phyloP scores from a whole-genome alignment of 257 asterid genomes.

The Cruciata laevipes region DNA sequence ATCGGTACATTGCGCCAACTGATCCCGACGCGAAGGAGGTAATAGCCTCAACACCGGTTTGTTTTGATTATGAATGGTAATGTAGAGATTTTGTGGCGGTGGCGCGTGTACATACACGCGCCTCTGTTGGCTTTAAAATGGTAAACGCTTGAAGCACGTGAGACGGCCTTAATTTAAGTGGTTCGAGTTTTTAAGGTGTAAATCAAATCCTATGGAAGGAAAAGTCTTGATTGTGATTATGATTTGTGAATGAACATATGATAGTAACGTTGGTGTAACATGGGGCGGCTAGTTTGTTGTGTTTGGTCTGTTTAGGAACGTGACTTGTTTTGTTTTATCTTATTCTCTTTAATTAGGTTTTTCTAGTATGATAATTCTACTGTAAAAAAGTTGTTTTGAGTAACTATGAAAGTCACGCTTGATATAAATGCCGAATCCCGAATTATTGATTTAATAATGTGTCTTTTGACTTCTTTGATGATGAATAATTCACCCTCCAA shows the following conservation, averaged over 20 bases:
- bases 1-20: constrained; percentile 34
- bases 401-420: too few relatives aligned
- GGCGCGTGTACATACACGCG: neutral
- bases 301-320: neutral
- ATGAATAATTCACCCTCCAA: neutral
- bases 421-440: neutral
- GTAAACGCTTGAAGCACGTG: too few relatives aligned
- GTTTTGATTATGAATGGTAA: neutral
- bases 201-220: neutral
- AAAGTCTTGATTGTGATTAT: neutral
- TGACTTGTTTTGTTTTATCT: neutral
- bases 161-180: neutral
- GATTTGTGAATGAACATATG: neutral
- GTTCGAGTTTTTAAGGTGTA: neutral
- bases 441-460: neutral
- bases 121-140: neutral
- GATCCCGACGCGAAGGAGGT: constrained; percentile 40
- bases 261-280: neutral
- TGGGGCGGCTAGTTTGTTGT: constrained; percentile 8
- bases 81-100: neutral
- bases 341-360: too few relatives aligned
- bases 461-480: neutral
- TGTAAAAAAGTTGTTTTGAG: too few relatives aligned
- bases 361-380: too few relatives aligned
- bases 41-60: neutral